Base-by-base conservation (phyloP, 257 asterid genomes). In the Primulina tabacum region DNA sequence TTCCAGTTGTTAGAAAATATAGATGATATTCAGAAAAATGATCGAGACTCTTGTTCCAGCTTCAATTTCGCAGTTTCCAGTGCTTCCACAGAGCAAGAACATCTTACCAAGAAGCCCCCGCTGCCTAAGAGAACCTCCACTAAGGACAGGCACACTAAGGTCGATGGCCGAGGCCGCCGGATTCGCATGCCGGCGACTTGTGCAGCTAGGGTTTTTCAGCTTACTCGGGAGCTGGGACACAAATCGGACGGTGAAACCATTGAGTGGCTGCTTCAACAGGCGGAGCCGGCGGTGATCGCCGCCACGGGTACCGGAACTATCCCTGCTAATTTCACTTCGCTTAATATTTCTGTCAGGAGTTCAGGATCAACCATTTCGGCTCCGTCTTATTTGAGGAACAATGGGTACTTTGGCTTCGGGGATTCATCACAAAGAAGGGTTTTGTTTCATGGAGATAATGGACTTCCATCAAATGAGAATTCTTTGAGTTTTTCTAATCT, bases 241-340 rank as follows among this genome's bases (percentile, higher is more conserved):
- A 79, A 74, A 17, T 76, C 82, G 20, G 86, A 82, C 56, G 86
- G 86, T 1, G 84, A 79, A 56, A 82, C 86, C 0, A 64, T 82
- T 5, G 82, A 82, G 68, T 69, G 76, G 74, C 64, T 90, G 37
- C 85, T 90, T 3, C 96, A 87, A 66, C 94, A 90, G 76, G 97
- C 97, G 20, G 97, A 90, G 81, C 97, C 97, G 5, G 64, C 97
- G 2, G 96, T 90, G 38, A 77, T 88, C 43, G 97, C 97, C 56
- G 96, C 97, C 79, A 91, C 97, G 0, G 96, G 96, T 0, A 87
- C 96, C 17, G 97, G 97, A 9, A 90, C 96, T 0, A 90, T 90
- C n/a, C 96, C 97, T 10, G 96, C 97, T 0, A 90, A 90, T 34
- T 87, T 87, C 52, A 72, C 84, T 0, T 85, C 97, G 0, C 87